Evolutionary conservation across 1,284 basidiomycete genomes (phyloP).

Genomic region (Neotropicomus parvogracilis): DNA sequence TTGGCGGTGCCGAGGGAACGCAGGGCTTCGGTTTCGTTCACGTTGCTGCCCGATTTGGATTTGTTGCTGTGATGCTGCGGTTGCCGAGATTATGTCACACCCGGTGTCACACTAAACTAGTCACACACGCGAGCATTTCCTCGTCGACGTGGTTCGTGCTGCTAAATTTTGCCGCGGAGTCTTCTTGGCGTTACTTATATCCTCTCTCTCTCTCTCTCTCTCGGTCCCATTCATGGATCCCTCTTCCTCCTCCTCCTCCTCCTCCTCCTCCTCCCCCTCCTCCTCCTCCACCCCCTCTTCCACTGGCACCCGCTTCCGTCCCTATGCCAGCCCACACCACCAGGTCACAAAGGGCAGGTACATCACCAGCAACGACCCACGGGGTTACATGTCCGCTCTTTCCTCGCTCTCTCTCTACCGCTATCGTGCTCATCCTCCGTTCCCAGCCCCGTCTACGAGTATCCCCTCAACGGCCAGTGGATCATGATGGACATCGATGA

Average conservation of each 20-base stretch:
- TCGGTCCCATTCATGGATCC: constrained; percentile 21
- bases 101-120: constrained; percentile 23
- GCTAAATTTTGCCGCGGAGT: constrained; percentile 34
- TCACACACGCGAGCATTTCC: constrained; percentile 31
- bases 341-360: constrained; percentile 81
- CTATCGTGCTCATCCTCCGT: constrained; percentile 9
- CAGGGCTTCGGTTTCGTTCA: constrained; percentile 30
- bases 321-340: constrained; percentile 72
- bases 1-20: constrained; percentile 37
- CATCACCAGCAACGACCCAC: constrained; percentile 80
- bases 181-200: constrained; percentile 27
- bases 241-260: constrained; percentile 3
- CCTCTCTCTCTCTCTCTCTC: constrained; percentile 15
- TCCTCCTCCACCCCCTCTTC: constrained; percentile 44
- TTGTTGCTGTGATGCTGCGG: constrained; percentile 34
- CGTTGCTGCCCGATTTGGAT: constrained; percentile 29
- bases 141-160: constrained; percentile 36
- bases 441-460: constrained; percentile 77
- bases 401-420: neutral
- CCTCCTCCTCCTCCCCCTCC: too few species aligned
- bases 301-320: constrained; percentile 59
- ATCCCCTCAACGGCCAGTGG: constrained; percentile 83
- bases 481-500: constrained; percentile 92
- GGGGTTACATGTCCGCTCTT: constrained; percentile 71
- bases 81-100: constrained; percentile 36